phyloP scores from a whole-genome alignment of 495 filamentous ascomycete species.

The Hamigera avellanea region DNA sequence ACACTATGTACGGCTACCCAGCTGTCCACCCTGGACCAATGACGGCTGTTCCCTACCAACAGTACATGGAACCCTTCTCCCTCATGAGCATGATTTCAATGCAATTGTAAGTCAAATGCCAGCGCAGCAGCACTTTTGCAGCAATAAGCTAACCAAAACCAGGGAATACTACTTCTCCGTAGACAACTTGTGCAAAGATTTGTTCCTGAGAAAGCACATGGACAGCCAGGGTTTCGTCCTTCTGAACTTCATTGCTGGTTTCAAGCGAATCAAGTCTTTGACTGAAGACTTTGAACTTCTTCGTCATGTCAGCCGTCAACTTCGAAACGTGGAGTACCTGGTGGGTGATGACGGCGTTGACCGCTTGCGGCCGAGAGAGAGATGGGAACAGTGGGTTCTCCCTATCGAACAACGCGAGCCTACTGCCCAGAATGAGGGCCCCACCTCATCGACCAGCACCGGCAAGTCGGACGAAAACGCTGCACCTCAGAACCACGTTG shows the following conservation, averaged over 20 bases:
- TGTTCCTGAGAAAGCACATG: slow-evolving; percentile 82
- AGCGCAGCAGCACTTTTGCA: neutral
- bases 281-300: slow-evolving; percentile 64
- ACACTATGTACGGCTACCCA: slow-evolving; percentile 39
- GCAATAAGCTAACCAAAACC: slow-evolving; percentile 8
- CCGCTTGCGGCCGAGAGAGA: slow-evolving; percentile 62
- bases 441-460: slow-evolving; percentile 14
- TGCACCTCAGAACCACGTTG: slow-evolving; percentile 13
- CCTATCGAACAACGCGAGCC: slow-evolving; percentile 47
- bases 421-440: slow-evolving; percentile 49
- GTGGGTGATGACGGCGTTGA: slow-evolving; percentile 63
- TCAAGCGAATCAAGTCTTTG: slow-evolving; percentile 71
- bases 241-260: slow-evolving; percentile 61
- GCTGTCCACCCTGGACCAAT: slow-evolving; percentile 43
- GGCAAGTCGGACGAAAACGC: slow-evolving; percentile 17
- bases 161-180: slow-evolving; percentile 93
- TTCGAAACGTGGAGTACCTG: slow-evolving; percentile 57
- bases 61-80: slow-evolving; percentile 44
- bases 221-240: slow-evolving; percentile 88
- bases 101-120: slow-evolving; percentile 48
- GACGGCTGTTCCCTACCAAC: slow-evolving; percentile 51
- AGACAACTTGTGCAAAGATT: slow-evolving; percentile 92
- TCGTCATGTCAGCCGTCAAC: slow-evolving; percentile 58
- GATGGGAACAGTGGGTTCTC: slow-evolving; percentile 76
- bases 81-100: slow-evolving; percentile 47